Percentiles rank a stretch among this genome's conserved stretches.
phyloP scores from a whole-genome alignment of 441 rosid species.

The Theobroma grandiflorum region DNA sequence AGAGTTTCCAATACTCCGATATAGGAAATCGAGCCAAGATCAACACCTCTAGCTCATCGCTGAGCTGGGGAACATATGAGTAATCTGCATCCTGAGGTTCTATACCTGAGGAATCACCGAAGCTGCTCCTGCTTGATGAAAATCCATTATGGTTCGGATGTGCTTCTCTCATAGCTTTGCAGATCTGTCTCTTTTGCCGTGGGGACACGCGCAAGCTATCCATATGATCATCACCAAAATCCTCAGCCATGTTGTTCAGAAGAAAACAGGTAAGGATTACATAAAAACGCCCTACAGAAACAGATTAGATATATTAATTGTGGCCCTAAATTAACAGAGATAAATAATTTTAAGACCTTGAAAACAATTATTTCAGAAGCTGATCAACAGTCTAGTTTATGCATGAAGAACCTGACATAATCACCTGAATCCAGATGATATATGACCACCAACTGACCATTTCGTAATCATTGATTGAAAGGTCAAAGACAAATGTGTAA shows the following conservation, averaged over 20 bases:
- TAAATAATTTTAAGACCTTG: background rate
- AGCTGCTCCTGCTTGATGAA: slow-evolving; percentile 22
- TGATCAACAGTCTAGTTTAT: slow-evolving; percentile 16
- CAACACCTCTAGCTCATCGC: slow-evolving; percentile 72
- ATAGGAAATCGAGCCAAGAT: slow-evolving; percentile 79
- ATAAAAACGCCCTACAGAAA: slow-evolving; percentile 7
- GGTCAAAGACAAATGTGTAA: background rate
- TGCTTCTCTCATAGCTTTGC: slow-evolving; percentile 23
- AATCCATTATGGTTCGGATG: slow-evolving; percentile 38
- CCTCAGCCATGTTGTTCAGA: slow-evolving; percentile 28
- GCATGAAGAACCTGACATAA: background rate
- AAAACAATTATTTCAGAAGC: slow-evolving; percentile 12
- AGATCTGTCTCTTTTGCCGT: slow-evolving; percentile 33
- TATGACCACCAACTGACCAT: background rate
- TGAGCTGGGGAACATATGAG: slow-evolving; percentile 57
- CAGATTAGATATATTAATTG: background rate
- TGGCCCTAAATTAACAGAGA: background rate
- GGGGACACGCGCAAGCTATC: slow-evolving; percentile 28
- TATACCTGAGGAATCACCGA: slow-evolving; percentile 37
- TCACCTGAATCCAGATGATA: background rate
- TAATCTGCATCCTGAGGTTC: slow-evolving; percentile 98
- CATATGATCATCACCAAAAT: slow-evolving; percentile 25
- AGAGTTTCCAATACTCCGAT: slow-evolving; percentile 77
- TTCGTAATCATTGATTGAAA: background rate
- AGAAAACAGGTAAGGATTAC: slow-evolving; percentile 2